Percentiles rank a stretch among this genome's conserved stretches.
phyloP scores from a whole-genome alignment of 257 asterid species.

The Salvia splendens region DNA sequence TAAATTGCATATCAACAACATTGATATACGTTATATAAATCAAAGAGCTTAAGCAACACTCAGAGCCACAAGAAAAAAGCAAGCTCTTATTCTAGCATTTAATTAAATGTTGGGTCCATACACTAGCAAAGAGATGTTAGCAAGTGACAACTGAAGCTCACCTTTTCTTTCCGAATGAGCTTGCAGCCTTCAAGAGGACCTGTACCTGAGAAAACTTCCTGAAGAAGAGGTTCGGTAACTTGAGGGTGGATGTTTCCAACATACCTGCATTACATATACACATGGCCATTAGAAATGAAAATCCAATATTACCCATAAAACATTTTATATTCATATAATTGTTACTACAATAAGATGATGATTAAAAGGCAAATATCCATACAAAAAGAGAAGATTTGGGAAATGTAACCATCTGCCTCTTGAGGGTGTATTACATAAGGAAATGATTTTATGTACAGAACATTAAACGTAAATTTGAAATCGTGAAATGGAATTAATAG shows the following conservation, averaged over 20 bases:
- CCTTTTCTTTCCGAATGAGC: conserved; percentile 87
- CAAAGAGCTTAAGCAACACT: neutral
- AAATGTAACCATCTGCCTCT: neutral
- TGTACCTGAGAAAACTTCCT: conserved; percentile 72
- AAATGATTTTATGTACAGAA: neutral
- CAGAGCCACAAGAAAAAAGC: conserved; percentile 3
- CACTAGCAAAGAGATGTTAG: conserved; percentile 9
- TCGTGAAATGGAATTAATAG: conserved; percentile 4
- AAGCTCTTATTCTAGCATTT: neutral
- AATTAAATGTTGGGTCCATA: conserved; percentile 3
- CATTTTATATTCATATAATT: neutral
- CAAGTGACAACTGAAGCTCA: conserved; percentile 25
- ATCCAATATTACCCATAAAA: neutral
- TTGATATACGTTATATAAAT: neutral
- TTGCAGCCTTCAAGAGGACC: conserved; percentile 91
- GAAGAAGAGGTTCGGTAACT: conserved; percentile 87
- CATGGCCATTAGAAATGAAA: conserved; percentile 3
- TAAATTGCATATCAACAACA: neutral
- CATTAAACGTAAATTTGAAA: too few species aligned
- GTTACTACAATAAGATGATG: neutral
- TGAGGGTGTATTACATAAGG: neutral
- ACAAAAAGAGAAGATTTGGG: neutral
- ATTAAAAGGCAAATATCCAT: neutral
- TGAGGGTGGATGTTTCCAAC: conserved; percentile 88
- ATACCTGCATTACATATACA: conserved; percentile 48